These are phyloP conservation scores for Ustilago lituana DNA, from an alignment of 1,284 basidiomycete genomes.

Conservation along the genomic window DNA sequence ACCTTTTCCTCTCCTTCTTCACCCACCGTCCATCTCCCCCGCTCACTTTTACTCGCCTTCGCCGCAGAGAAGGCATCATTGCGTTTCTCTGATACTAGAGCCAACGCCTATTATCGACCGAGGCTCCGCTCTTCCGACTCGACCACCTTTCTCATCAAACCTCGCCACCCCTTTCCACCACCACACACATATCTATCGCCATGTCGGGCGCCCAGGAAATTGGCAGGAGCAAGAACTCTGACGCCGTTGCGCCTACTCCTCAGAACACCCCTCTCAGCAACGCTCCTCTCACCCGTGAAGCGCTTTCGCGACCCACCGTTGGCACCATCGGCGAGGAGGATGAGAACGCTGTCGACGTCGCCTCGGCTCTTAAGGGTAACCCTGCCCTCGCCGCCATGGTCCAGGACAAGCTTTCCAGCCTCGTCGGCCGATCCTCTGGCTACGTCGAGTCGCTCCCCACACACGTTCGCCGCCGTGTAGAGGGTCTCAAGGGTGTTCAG, in stretches of 20 bases:
- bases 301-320: conserved; percentile 73
- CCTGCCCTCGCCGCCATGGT: conserved; percentile 68
- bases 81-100: conserved; percentile 5
- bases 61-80: conserved; percentile 5
- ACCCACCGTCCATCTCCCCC: background rate
- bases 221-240: conserved; percentile 53
- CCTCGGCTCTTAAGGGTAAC: conserved; percentile 57
- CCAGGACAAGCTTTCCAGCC: conserved; percentile 72
- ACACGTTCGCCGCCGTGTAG: conserved; percentile 83
- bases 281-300: conserved; percentile 75
- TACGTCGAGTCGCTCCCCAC: conserved; percentile 86
- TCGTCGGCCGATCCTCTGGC: conserved; percentile 82
- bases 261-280: conserved; percentile 82
- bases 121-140: conserved; percentile 2
- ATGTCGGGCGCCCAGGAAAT: conserved; percentile 56
- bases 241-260: conserved; percentile 76
- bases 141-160: background rate
- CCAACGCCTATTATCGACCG: too few relatives aligned
- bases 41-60: background rate
- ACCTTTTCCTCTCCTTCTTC: background rate
- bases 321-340: conserved; percentile 66
- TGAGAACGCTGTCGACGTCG: conserved; percentile 53
- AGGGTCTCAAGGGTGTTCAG: conserved; percentile 94
- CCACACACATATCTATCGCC: conserved; percentile 1
- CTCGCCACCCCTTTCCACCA: background rate